Base-by-base conservation (phyloP, 805 yeast species). In the Sugiyamaella marilandica region DNA sequence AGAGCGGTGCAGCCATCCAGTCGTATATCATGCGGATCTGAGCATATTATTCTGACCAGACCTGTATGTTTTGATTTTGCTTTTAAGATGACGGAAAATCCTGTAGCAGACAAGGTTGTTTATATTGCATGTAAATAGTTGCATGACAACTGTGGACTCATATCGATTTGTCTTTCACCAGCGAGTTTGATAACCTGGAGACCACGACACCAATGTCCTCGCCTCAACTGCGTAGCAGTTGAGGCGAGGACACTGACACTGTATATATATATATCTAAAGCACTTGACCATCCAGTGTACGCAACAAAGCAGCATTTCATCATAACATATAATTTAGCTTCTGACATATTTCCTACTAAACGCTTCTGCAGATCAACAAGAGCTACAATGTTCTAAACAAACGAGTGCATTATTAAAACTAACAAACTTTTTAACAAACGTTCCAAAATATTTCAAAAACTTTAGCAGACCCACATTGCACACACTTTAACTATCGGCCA, bases 401-500 rank as follows among this genome's bases (percentile, higher is more conserved):
- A 41, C 21, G 32, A 41, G 32, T 26, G 32, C 21, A 41, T 19
- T 26, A 41, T 29, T 18, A 41, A n/a, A 39, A 21, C 18, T 39
- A 21, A 39, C 21, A 39, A 39, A 21, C 26, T 14, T 39, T 36
- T 39, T 39, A 39, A 39, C 43, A 26, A n/a, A 24, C 29, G 29
- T 24, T 24, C 29, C 29, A 24, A 24, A n/a, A 24, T 24, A 24
- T 7, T 7, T 18, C 8, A 14, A 16, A 32, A 11, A 46, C 18
- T 2, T n/a, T n/a, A 14, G 18, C 46, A 31, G 14, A 24, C 51
- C 9, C 5, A 34, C n/a, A 34, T 5, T 34, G n/a, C n/a, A n/a
- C n/a, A n/a, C n/a, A n/a, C 16, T 39, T 16, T 10, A 13, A 39
- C 21, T 62, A 65, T 33, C 66, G 63, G 3, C 67, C 87, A 55